A percentile compares a stretch with the other conserved stretches of the same genome.
These are phyloP conservation scores for Entomortierella beljakovae DNA, from an alignment of 192 early-diverging fungal species.

Conservation along the genomic window DNA sequence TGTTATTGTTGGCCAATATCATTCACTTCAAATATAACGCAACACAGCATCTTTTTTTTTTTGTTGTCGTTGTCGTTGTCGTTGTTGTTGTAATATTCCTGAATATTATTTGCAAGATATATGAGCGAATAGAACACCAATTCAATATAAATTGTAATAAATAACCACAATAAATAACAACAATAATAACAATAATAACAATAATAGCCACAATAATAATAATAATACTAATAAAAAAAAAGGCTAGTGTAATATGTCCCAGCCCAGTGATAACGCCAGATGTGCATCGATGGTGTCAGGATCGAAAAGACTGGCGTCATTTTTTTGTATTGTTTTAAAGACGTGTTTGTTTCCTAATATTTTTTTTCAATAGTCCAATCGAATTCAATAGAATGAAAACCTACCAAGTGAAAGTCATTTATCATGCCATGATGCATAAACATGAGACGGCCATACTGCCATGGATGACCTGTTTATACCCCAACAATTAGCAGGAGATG, in stretches of 20 bases:
- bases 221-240: constrained; percentile 1
- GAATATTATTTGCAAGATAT: too few species aligned
- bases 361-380: neutral
- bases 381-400: neutral
- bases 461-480: constrained; percentile 62
- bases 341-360: neutral
- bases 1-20: neutral
- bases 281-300: constrained; percentile 48
- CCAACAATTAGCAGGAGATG: neutral
- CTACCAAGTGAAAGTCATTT: constrained; percentile 71
- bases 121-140: too few species aligned
- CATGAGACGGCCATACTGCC: constrained; percentile 79
- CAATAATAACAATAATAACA: constrained; percentile 4
- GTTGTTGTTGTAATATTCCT: too few species aligned
- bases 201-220: neutral
- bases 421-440: constrained; percentile 87
- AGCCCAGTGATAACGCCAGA: constrained; percentile 11
- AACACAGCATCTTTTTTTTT: neutral
- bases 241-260: too few species aligned
- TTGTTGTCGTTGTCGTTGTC: too few species aligned
- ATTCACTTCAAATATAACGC: neutral
- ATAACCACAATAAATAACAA: neutral
- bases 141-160: neutral
- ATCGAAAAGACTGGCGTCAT: constrained; percentile 29
- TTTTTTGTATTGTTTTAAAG: neutral